Percentiles rank a stretch among this genome's conserved stretches.
Evolutionary conservation across 2,329 filamentous ascomycete genomes (phyloP).

Genomic region (Aureobasidium sp.): DNA sequence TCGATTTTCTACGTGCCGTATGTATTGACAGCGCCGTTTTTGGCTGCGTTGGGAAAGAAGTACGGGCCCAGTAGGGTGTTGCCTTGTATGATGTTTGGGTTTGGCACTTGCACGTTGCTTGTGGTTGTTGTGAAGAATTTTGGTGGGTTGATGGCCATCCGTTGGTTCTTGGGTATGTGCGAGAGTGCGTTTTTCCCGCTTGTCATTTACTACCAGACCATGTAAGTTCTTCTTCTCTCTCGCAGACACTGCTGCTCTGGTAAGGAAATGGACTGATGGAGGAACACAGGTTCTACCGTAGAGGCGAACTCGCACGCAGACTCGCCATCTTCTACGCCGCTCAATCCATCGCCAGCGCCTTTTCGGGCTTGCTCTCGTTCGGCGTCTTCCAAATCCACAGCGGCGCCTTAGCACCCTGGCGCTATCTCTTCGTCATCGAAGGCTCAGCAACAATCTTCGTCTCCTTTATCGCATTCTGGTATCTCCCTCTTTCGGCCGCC

Average conservation of each 20-base stretch:
- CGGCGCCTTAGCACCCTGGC: conserved; percentile 49
- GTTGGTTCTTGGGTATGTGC: conserved; percentile 60
- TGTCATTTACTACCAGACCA: conserved; percentile 55
- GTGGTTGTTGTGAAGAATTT: conserved; percentile 53
- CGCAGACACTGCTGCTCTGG: not conserved
- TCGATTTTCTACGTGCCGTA: conserved; percentile 71
- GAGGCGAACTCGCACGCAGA: conserved; percentile 62
- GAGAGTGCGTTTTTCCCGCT: conserved; percentile 64
- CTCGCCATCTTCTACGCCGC: conserved; percentile 71
- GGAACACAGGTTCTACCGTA: conserved; percentile 55
- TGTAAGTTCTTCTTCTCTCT: conserved; percentile 17
- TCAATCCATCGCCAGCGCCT: conserved; percentile 64
- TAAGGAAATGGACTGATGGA: not conserved
- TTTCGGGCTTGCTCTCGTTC: conserved; percentile 53
- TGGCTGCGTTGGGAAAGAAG: conserved; percentile 62
- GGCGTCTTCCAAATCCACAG: conserved; percentile 54
- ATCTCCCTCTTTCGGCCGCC: conserved; percentile 58
- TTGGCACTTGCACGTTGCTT: conserved; percentile 59
- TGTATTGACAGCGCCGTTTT: conserved; percentile 60
- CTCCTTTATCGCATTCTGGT: conserved; percentile 59
- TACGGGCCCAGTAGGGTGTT: conserved; percentile 58
- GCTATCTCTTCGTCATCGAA: conserved; percentile 60
- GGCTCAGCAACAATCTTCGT: conserved; percentile 51
- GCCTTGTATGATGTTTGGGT: conserved; percentile 61
- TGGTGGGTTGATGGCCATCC: conserved; percentile 57